phyloP scores from a whole-genome alignment of 1,284 basidiomycete species.

The Vanrija sp. region DNA sequence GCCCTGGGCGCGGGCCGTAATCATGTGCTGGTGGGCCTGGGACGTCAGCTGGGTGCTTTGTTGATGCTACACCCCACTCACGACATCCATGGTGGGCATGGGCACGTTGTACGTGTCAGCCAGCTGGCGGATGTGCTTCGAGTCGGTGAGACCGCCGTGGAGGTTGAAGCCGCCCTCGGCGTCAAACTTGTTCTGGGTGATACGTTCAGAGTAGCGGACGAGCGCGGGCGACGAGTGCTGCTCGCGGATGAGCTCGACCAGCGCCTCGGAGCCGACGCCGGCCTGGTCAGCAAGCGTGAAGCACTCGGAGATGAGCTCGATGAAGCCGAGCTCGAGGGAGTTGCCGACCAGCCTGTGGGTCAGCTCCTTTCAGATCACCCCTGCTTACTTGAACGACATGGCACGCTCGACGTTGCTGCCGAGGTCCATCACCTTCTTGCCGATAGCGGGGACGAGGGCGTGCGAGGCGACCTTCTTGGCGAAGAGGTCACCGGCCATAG shows the following conservation, averaged over 20 bases:
- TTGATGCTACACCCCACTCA: slow-evolving; percentile 21
- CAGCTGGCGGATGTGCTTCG: slow-evolving; percentile 53
- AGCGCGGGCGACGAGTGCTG: slow-evolving; percentile 39
- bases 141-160: slow-evolving; percentile 82
- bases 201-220: slow-evolving; percentile 28
- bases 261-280: slow-evolving; percentile 63
- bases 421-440: slow-evolving; percentile 60
- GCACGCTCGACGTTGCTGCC: slow-evolving; percentile 55
- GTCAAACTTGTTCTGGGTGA: slow-evolving; percentile 61
- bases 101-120: slow-evolving; percentile 65
- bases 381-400: slow-evolving; percentile 70
- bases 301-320: slow-evolving; percentile 75
- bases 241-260: slow-evolving; percentile 58
- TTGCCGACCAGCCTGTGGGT: slow-evolving; percentile 41
- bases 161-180: slow-evolving; percentile 77
- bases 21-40: slow-evolving; percentile 62
- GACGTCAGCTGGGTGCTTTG: not conserved
- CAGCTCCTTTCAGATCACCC: not conserved
- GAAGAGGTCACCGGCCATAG: slow-evolving; percentile 76
- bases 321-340: slow-evolving; percentile 48
- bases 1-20: slow-evolving; percentile 65
- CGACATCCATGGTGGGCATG: slow-evolving; percentile 73
- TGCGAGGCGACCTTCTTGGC: slow-evolving; percentile 76
- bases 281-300: slow-evolving; percentile 81
- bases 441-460: slow-evolving; percentile 67